Evolutionary conservation across 352 stramenopile genomes (phyloP), one percentile per base, ranked within the genome.

Genomic region (Phytophthora pseudosyringae): DNA sequence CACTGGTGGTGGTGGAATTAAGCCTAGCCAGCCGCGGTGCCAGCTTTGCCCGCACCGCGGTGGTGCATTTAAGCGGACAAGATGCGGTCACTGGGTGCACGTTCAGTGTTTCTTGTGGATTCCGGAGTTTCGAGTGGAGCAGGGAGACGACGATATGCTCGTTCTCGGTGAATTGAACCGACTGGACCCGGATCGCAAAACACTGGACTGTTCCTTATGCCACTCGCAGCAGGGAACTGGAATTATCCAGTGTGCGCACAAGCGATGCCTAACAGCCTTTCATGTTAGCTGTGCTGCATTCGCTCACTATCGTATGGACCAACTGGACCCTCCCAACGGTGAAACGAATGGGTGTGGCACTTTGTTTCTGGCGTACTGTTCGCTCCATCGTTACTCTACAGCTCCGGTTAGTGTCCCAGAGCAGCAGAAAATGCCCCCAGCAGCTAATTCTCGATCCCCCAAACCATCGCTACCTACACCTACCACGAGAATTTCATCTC

Each of bases 21-120:
- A 25, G 8, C 26, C 11, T 56, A 53, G 31, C 4, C 21, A 63
- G 15, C 52, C 41, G 8, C 46, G 45, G 3, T 96, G 88, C n/a
- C 64, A 78, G 16, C 55, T 96, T 43, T 96, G 88, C 55, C 85
- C 85, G 8, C 63, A 91, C 28, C 83, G 80, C 26, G 78, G 71
- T 31, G 75, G 81, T 16, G 83, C 83, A 6, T 74, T 88, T 32
- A 94, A 91, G 61, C 51, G 59, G 13, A 91, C 88, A 5, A 36
- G 61, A 15, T 94, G 86, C 57, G 76, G 76, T 11, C 71, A 80
- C 11, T 96, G 88, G 88, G 85, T 89, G 4, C 88, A 96, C 43
- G 77, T 95, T 0, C 88, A 94, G 38, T 96, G 88, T 58, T 96
- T 91, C 50, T 74, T 96, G 47, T 96, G 88, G 88, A 88, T 93